Percentiles rank a stretch among this genome's conserved stretches.
Evolutionary conservation across 768 basidiomycete species (phyloP).

Genomic region (Tephrocybe sp.): DNA sequence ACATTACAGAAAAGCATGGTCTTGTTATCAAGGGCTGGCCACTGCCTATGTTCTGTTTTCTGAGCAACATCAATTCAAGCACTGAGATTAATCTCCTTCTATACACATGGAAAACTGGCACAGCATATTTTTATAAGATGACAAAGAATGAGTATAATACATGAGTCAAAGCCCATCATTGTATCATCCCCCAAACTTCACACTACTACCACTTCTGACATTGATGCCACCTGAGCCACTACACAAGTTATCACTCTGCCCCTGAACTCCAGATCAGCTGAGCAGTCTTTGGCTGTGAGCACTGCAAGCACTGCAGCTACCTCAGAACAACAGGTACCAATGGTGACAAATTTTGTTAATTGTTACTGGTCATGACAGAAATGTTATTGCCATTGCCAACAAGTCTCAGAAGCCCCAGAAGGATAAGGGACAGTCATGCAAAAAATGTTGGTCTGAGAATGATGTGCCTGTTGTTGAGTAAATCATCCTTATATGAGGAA

Average conservation of each 20-base stretch:
- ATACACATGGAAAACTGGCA: neutral
- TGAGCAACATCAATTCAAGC: constrained; percentile 5
- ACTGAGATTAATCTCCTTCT: constrained; percentile 9
- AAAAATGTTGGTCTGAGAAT: too few species aligned
- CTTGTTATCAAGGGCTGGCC: constrained; percentile 19
- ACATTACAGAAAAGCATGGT: constrained; percentile 13
- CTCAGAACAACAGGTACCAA: neutral
- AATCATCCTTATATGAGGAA: too few species aligned
- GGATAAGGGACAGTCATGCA: too few species aligned
- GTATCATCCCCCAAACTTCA: too few species aligned
- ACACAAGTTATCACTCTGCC: too few species aligned
- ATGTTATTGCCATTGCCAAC: neutral
- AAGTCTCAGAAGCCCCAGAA: neutral
- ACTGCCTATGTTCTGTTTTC: constrained; percentile 12
- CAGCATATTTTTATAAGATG: neutral
- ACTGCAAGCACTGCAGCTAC: neutral
- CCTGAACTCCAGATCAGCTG: too few species aligned
- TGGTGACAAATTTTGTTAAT: neutral
- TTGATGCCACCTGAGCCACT: neutral
- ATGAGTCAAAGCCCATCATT: neutral
- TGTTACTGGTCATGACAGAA: neutral
- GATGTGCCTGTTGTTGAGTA: too few species aligned
- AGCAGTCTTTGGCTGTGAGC: too few species aligned
- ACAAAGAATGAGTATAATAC: neutral
- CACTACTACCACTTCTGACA: neutral